Percentiles rank a stretch among this genome's conserved stretches.
Conservation (phyloP, 2,329 filamentous ascomycete genomes). For the Thielaviopsis euricoi region DNA sequence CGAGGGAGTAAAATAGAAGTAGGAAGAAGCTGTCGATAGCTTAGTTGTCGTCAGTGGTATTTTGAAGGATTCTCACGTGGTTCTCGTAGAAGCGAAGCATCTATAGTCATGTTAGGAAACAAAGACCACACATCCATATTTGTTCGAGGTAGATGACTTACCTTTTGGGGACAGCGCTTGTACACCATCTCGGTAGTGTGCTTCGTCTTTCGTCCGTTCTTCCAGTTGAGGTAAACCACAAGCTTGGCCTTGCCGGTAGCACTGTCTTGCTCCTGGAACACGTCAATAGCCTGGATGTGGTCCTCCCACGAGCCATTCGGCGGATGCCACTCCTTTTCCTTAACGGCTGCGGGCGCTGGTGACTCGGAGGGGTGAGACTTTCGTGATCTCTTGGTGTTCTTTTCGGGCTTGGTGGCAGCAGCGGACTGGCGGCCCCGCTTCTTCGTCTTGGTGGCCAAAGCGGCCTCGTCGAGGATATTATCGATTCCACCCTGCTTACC, state of each 20-base stretch:
- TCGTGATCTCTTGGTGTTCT: constrained; percentile 26
- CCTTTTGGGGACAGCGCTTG: constrained; percentile 63
- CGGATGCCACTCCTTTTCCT: constrained; percentile 35
- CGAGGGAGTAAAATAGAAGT: too few species aligned
- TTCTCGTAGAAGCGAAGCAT: constrained; percentile 45
- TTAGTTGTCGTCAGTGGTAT: too few species aligned
- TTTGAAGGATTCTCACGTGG: constrained; percentile 36
- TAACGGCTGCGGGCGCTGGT: constrained; percentile 26
- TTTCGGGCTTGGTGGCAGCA: constrained; percentile 18
- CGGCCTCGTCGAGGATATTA: constrained; percentile 33
- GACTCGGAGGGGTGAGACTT: constrained; percentile 32
- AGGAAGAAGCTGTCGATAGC: too few species aligned
- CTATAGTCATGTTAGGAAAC: constrained; percentile 18
- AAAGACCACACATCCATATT: too few species aligned
- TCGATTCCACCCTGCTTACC: constrained; percentile 45
- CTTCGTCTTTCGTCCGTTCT: constrained; percentile 55
- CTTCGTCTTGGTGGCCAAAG: constrained; percentile 33
- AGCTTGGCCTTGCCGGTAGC: constrained; percentile 27
- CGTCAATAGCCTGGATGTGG: constrained; percentile 52
- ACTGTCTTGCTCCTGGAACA: constrained; percentile 47
- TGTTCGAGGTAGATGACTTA: constrained; percentile 19
- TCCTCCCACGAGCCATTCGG: constrained; percentile 66
- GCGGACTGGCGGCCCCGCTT: constrained; percentile 39
- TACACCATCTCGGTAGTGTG: constrained; percentile 54
- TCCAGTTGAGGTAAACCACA: constrained; percentile 58